Evolutionary conservation across 202 grass and related monocot genomes (phyloP).

Genomic region (Zizania palustris): DNA sequence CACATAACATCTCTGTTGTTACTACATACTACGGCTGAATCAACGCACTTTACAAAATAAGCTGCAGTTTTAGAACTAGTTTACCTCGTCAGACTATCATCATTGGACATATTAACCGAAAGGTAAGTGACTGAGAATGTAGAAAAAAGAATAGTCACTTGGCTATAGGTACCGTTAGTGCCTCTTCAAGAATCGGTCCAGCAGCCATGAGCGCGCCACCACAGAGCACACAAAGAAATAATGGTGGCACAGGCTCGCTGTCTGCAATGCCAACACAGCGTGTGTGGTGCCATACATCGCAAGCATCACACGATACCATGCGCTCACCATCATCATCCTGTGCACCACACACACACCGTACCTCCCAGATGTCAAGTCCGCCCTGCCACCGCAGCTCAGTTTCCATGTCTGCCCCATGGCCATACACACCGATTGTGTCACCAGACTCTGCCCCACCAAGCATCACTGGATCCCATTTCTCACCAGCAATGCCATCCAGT

Average conservation of each 20-base stretch:
- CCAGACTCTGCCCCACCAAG: constrained; percentile 85
- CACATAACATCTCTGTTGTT: constrained; percentile 23
- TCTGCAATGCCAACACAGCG: constrained; percentile 72
- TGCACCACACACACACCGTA: constrained; percentile 66
- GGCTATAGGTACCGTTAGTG: constrained; percentile 31
- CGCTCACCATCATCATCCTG: constrained; percentile 88
- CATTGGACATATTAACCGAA: constrained; percentile 11
- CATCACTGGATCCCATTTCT: constrained; percentile 90
- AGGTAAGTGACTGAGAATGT: background rate
- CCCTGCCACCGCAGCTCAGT: constrained; percentile 63
- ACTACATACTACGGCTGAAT: constrained; percentile 25
- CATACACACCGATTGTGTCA: constrained; percentile 59
- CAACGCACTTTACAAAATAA: constrained; percentile 31
- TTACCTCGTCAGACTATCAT: constrained; percentile 42
- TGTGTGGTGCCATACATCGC: constrained; percentile 77
- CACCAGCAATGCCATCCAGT: constrained; percentile 70
- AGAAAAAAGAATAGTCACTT: constrained; percentile 40
- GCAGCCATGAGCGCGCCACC: constrained; percentile 49
- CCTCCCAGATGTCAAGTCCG: constrained; percentile 54
- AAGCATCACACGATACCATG: constrained; percentile 80
- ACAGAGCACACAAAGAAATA: constrained; percentile 78
- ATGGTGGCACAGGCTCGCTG: constrained; percentile 48
- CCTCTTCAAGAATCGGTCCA: constrained; percentile 47
- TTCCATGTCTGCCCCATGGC: constrained; percentile 63
- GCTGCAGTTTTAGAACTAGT: constrained; percentile 23